Conservation (phyloP, 306 rosid species). For the Citrullus colocynthis region DNA sequence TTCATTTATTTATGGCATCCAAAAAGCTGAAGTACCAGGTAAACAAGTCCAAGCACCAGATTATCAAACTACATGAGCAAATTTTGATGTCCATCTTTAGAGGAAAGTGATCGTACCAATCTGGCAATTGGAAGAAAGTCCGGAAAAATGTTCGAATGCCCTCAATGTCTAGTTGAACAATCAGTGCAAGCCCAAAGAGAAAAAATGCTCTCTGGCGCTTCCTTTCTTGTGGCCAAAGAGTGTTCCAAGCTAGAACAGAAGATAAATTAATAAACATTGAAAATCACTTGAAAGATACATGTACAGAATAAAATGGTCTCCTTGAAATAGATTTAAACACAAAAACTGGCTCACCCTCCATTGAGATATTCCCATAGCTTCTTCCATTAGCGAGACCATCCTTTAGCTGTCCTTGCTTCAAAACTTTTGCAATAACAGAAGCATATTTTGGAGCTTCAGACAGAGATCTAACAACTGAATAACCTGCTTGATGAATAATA, state of each 20-base stretch:
- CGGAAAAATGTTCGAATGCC: conserved; percentile 80
- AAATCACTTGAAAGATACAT: background rate
- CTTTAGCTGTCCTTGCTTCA: conserved; percentile 40
- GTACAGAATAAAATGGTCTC: background rate
- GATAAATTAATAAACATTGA: background rate
- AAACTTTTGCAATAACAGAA: conserved; percentile 63
- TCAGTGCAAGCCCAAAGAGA: conserved; percentile 83
- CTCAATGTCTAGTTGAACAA: conserved; percentile 76
- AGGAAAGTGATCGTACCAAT: conserved; percentile 44
- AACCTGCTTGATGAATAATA: conserved; percentile 38
- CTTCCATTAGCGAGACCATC: conserved; percentile 17
- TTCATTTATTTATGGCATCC: background rate
- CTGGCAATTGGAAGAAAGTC: conserved; percentile 85
- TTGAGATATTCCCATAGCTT: conserved; percentile 47
- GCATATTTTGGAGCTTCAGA: conserved; percentile 98
- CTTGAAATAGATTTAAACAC: background rate
- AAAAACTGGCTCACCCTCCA: conserved; percentile 43
- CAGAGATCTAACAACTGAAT: conserved; percentile 95
- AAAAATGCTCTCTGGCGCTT: conserved; percentile 94
- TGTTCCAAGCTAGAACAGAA: conserved; percentile 62
- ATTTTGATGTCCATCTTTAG: conserved; percentile 8
- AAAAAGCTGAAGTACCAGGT: background rate
- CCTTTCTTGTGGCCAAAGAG: conserved; percentile 97
- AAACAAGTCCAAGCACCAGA: background rate
- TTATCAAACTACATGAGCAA: background rate